Evolutionary conservation across 805 yeast genomes (phyloP).

Genomic region (Scheffersomyces stipitis): DNA sequence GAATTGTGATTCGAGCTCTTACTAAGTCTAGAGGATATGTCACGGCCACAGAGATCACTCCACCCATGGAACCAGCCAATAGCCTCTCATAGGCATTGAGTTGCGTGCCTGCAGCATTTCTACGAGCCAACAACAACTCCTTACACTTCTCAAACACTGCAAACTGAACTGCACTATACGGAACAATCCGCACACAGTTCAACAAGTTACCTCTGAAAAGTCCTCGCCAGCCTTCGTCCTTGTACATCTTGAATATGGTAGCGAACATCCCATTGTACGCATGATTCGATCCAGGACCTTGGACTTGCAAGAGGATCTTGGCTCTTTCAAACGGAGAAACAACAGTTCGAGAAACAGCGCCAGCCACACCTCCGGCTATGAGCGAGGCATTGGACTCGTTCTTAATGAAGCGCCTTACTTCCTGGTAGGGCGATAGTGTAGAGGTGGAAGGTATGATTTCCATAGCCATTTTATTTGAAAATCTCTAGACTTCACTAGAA

Average conservation of each 20-base stretch:
- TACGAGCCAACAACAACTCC: slow-evolving; percentile 26
- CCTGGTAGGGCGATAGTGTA: too few relatives aligned
- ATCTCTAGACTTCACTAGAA: background rate
- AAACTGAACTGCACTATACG: slow-evolving; percentile 94
- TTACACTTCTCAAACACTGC: slow-evolving; percentile 73
- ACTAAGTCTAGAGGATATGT: slow-evolving; percentile 93
- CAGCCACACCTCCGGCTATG: slow-evolving; percentile 72
- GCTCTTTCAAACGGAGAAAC: slow-evolving; percentile 96
- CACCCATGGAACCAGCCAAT: slow-evolving; percentile 78
- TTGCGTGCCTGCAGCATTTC: slow-evolving; percentile 21
- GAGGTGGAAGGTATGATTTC: too few relatives aligned
- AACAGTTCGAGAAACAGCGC: slow-evolving; percentile 82
- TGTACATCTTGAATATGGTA: slow-evolving; percentile 76
- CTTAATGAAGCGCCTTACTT: slow-evolving; percentile 27
- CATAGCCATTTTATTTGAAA: background rate
- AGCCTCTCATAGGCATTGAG: slow-evolving; percentile 60
- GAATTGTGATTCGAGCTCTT: slow-evolving; percentile 84
- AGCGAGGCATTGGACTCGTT: slow-evolving; percentile 62
- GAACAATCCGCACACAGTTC: slow-evolving; percentile 87
- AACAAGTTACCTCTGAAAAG: slow-evolving; percentile 87
- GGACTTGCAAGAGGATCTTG: slow-evolving; percentile 87
- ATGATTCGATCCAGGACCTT: slow-evolving; percentile 56
- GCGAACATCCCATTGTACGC: slow-evolving; percentile 68
- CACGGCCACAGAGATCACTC: slow-evolving; percentile 71
- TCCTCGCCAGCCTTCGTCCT: slow-evolving; percentile 91